phyloP scores from a whole-genome alignment of 805 yeast genomes.

The Ogataea pilisensis region DNA sequence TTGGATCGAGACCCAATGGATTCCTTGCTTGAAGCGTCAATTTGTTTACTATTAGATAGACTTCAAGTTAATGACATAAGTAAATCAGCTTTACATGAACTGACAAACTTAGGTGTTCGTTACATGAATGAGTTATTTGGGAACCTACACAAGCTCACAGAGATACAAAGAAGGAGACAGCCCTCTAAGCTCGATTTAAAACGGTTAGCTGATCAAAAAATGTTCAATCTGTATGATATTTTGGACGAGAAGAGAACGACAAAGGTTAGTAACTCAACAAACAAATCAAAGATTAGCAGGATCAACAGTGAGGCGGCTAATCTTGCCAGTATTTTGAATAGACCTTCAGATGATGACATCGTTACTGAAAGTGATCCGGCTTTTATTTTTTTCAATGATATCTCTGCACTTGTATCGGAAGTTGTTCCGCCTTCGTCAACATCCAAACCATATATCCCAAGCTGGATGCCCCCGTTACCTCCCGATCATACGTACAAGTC shows the following conservation, averaged over 20 bases:
- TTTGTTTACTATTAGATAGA: constrained; percentile 34
- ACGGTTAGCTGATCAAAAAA: constrained; percentile 40
- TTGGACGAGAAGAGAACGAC: constrained; percentile 32
- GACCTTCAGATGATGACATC: constrained; percentile 22
- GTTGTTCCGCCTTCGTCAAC: constrained; percentile 51
- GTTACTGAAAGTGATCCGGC: constrained; percentile 39
- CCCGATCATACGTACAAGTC: constrained; percentile 89
- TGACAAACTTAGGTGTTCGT: constrained; percentile 32
- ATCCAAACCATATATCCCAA: constrained; percentile 49
- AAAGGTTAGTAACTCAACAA: constrained; percentile 17
- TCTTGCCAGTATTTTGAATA: constrained; percentile 12
- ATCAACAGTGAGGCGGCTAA: constrained; percentile 7
- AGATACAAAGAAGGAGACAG: constrained; percentile 55
- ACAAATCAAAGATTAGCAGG: constrained; percentile 6
- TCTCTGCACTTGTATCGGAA: constrained; percentile 42
- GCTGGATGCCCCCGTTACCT: constrained; percentile 83
- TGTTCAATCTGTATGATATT: constrained; percentile 37
- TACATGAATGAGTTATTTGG: constrained; percentile 37
- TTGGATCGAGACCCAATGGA: constrained; percentile 29
- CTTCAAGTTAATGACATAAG: constrained; percentile 28
- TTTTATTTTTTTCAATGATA: constrained; percentile 51
- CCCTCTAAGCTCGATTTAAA: constrained; percentile 51
- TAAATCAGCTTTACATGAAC: constrained; percentile 35
- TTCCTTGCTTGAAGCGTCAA: constrained; percentile 28
- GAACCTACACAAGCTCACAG: constrained; percentile 46